Conservation (phyloP, 148 eudicot genomes). For the Nepenthes gracilis region DNA sequence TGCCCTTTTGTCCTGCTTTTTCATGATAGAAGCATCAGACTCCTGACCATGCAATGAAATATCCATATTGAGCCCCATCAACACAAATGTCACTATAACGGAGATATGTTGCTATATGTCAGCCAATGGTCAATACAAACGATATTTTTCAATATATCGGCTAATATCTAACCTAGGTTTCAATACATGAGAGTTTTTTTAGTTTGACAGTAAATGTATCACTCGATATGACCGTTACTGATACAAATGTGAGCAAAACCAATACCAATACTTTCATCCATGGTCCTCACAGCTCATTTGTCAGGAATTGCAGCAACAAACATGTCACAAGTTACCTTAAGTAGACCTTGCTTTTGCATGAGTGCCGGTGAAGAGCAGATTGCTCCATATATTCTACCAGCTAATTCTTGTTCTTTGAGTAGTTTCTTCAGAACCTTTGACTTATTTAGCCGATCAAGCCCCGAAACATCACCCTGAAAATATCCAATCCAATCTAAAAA, state of each 20-base stretch:
- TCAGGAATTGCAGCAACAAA: slow-evolving; percentile 2
- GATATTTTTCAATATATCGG: too few species aligned
- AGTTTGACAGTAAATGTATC: too few species aligned
- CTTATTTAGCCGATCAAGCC: slow-evolving; percentile 47
- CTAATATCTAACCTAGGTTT: too few species aligned
- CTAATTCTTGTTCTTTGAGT: slow-evolving; percentile 67
- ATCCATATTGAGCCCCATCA: too few species aligned
- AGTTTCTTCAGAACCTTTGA: slow-evolving; percentile 74
- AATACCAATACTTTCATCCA: too few species aligned
- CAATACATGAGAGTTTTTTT: too few species aligned
- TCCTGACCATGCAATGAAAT: background rate
- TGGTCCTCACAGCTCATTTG: background rate
- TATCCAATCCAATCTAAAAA: background rate
- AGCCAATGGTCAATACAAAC: too few species aligned
- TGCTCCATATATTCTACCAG: slow-evolving; percentile 67
- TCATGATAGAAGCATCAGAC: background rate
- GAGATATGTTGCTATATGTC: too few species aligned
- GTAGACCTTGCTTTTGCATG: slow-evolving; percentile 62
- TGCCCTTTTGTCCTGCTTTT: slow-evolving; percentile 50
- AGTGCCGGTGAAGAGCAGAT: slow-evolving; percentile 45
- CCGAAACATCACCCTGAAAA: slow-evolving; percentile 53
- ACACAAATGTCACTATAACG: too few species aligned
- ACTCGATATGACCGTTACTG: too few species aligned
- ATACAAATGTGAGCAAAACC: too few species aligned
- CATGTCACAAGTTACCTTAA: slow-evolving; percentile 39